Evolutionary conservation across 805 yeast genomes (phyloP).

Genomic region (Spencermartinsiella europaea): DNA sequence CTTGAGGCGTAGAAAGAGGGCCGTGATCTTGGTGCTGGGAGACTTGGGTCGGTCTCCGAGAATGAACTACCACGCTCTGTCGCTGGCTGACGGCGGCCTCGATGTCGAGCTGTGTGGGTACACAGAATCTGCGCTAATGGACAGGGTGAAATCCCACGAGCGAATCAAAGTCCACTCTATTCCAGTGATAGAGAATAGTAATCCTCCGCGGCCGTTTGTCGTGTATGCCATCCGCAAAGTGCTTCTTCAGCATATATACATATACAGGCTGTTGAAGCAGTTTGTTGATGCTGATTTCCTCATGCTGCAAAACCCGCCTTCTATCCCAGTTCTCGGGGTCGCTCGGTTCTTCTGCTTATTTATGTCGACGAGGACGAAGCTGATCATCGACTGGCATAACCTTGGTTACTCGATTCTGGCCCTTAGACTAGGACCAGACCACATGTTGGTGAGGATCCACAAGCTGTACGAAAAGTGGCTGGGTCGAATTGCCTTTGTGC

Average conservation of each 20-base stretch:
- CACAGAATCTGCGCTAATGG: constrained; percentile 24
- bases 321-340: constrained; percentile 72
- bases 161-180: constrained; percentile 29
- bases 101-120: constrained; percentile 85
- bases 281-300: constrained; percentile 62
- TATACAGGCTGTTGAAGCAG: constrained; percentile 45
- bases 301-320: constrained; percentile 82
- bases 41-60: constrained; percentile 95
- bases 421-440: constrained; percentile 49
- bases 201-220: constrained; percentile 43
- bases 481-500: constrained; percentile 59
- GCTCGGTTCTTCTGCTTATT: constrained; percentile 49
- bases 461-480: constrained; percentile 58
- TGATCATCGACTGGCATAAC: constrained; percentile 95
- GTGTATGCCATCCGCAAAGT: constrained; percentile 59
- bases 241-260: constrained; percentile 44
- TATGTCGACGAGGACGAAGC: constrained; percentile 47
- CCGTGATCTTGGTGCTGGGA: constrained; percentile 80
- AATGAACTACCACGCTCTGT: constrained; percentile 83
- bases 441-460: constrained; percentile 59
- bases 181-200: constrained; percentile 21
- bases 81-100: constrained; percentile 64
- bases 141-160: constrained; percentile 17
- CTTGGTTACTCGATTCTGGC: constrained; percentile 79
- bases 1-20: constrained; percentile 40